phyloP scores from a whole-genome alignment of 805 yeast species.

The Geotrichum ghanense region DNA sequence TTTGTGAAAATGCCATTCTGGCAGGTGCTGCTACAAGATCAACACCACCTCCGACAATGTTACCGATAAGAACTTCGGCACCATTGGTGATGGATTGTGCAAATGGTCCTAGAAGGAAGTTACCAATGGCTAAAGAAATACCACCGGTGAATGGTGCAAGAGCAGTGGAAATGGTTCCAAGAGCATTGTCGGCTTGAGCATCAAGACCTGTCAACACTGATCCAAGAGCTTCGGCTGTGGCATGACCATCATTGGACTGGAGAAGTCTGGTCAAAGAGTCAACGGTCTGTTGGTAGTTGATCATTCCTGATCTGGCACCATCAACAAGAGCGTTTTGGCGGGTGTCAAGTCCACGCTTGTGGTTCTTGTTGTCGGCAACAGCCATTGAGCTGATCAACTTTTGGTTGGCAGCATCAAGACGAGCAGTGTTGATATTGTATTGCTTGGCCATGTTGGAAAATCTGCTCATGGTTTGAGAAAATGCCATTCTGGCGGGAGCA shows the following conservation, averaged over 20 bases:
- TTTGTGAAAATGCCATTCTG: neutral
- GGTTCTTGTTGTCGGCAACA: neutral
- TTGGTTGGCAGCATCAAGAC: neutral
- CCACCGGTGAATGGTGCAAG: constrained; percentile 19
- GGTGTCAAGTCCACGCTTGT: neutral
- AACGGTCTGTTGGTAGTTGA: constrained; percentile 14
- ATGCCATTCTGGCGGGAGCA: constrained; percentile 6
- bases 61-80: constrained; percentile 22
- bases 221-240: constrained; percentile 12
- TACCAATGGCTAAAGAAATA: constrained; percentile 14
- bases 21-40: constrained; percentile 9
- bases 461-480: neutral
- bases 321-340: constrained; percentile 2
- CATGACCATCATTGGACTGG: neutral
- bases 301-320: constrained; percentile 10
- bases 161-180: constrained; percentile 14
- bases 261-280: constrained; percentile 1
- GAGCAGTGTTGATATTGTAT: neutral
- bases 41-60: constrained; percentile 11
- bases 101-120: constrained; percentile 18
- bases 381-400: neutral
- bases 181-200: constrained; percentile 23
- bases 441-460: neutral
- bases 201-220: constrained; percentile 23
- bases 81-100: constrained; percentile 24